Base-by-base conservation (phyloP, 1,139 yeast species). In the Diutina pseudorugosa region DNA sequence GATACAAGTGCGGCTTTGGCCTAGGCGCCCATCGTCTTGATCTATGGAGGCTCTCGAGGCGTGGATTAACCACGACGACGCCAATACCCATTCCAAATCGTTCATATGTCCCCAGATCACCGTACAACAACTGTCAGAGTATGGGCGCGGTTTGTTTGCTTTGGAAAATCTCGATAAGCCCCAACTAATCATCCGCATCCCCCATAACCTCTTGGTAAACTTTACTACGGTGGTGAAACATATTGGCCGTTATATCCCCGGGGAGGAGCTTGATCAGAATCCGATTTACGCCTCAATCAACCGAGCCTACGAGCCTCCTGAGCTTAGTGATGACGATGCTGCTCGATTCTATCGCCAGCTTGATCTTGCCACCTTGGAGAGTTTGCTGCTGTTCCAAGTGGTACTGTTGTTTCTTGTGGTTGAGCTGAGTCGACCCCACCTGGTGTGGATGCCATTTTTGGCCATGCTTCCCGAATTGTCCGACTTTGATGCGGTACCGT, bases 61-160 rank as follows among this genome's bases (percentile, higher is more conserved):
- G 14, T 45, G 49, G 49, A 45, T 45, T n/a, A n/a, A 33, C 21
- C 49, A 27, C 27, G 49, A 45, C 21, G 23, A 25, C n/a, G 49
- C 64, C 25, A 60, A 61, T 52, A 61, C 65, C 12, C 58, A 59
- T 40, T 55, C 62, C 1, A 62, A 62, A 51, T 58, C 69, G 1
- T 67, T 58, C 54, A 62, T 71, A 16, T 69, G 73, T 2, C 64
- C 69, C 8, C 65, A 64, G 51, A 57, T 70, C 20, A 59, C 56
- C 9, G 69, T 71, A n/a, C 58, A 58, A 36, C 65, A 65, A 43
- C 60, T 58, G 41, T 54, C 55, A 9, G 61, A 65, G 11, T 74
- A 79, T 41, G 95, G 95, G 30, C 74, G 91, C 65, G 88, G 90
- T 57, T 73, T 88, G 40, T 69, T 73, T 48, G 77, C 82, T 4